phyloP scores from a whole-genome alignment of 2,329 filamentous ascomycete species.

The Xylaria sp. region DNA sequence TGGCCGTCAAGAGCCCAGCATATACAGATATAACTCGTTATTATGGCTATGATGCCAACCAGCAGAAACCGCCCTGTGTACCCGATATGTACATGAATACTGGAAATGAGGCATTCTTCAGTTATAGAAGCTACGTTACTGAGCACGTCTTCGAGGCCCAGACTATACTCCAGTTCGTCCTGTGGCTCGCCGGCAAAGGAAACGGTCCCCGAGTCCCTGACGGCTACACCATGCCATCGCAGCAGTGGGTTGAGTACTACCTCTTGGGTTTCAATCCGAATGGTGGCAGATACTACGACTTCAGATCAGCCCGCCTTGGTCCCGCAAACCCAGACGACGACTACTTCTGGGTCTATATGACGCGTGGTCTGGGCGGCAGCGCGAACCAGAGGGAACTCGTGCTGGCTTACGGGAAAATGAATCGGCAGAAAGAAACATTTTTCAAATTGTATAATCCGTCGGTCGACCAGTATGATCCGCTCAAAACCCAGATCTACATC shows the following conservation, averaged over 20 bases:
- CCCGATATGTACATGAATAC: slow-evolving; percentile 5
- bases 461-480: not conserved
- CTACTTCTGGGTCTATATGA: slow-evolving; percentile 7
- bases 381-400: slow-evolving; percentile 3
- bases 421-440: slow-evolving; percentile 1
- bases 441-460: slow-evolving; percentile 3
- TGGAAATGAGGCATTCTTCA: slow-evolving; percentile 4
- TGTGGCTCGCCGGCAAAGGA: slow-evolving; percentile 6
- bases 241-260: slow-evolving; percentile 9
- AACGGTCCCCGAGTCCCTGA: not conserved
- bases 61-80: slow-evolving; percentile 3
- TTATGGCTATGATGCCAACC: slow-evolving; percentile 14
- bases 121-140: not conserved
- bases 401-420: slow-evolving; percentile 6
- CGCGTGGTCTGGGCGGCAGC: slow-evolving; percentile 11
- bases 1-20: slow-evolving; percentile 3
- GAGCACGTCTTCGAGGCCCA: slow-evolving; percentile 19
- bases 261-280: slow-evolving; percentile 6
- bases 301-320: slow-evolving; percentile 1
- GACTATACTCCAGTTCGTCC: slow-evolving; percentile 5
- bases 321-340: not conserved
- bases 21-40: not conserved
- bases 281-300: slow-evolving; percentile 7
- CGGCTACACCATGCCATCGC: slow-evolving; percentile 4
- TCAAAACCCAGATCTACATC: slow-evolving; percentile 4